Evolutionary conservation across 2,329 filamentous ascomycete species (phyloP).

Genomic region (Sporothrix dimorphospora): DNA sequence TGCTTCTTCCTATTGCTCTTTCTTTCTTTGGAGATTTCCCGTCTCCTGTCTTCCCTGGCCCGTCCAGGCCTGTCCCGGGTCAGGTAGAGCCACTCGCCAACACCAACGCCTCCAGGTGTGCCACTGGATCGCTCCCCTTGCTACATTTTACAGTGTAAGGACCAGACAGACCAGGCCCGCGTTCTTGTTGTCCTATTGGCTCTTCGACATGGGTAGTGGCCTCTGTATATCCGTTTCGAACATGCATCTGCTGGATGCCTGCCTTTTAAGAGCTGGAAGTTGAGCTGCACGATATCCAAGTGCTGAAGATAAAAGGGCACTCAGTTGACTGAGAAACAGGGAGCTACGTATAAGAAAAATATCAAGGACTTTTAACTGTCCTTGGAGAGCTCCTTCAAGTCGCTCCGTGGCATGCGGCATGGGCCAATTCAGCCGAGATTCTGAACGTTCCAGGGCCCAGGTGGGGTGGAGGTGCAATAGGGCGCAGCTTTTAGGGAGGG

Average conservation of each 20-base stretch:
- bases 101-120: not conserved
- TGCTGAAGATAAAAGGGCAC: too few relatives aligned
- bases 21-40: not conserved
- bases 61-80: not conserved
- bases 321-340: too few relatives aligned
- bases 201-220: not conserved
- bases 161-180: not conserved
- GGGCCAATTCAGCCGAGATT: conserved; percentile 54
- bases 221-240: not conserved
- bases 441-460: conserved; percentile 12
- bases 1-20: not conserved
- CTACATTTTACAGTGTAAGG: not conserved
- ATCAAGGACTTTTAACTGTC: not conserved
- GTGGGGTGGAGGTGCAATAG: not conserved
- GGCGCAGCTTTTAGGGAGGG: not conserved
- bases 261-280: too few relatives aligned
- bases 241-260: not conserved
- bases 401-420: conserved; percentile 47
- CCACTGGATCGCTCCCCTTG: not conserved
- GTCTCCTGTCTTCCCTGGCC: not conserved
- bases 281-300: too few relatives aligned
- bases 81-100: conserved; percentile 13
- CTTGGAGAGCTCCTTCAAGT: conserved; percentile 41
- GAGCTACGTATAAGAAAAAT: too few relatives aligned
- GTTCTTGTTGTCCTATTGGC: conserved; percentile 12